Base-by-base conservation (phyloP, 2,329 filamentous ascomycete genomes). In the Cytospora paraplurivora region DNA sequence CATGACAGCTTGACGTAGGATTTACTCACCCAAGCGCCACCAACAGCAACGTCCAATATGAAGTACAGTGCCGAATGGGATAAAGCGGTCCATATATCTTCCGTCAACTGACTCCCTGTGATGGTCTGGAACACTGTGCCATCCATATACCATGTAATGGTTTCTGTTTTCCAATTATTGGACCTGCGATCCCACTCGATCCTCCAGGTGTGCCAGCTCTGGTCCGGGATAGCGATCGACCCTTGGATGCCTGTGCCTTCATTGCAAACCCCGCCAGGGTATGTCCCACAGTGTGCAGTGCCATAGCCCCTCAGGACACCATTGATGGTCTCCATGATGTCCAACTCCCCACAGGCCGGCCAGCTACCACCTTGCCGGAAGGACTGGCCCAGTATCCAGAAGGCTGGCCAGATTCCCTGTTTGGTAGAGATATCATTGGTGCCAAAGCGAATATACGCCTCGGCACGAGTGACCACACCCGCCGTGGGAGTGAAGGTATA, bases 391-490 rank as follows among this genome's bases (percentile, higher is more conserved):
- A 83, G 76, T 59, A 82, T 72, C 81, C 81, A 84, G 69, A 83
- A 84, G 4, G 81, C 81, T 2, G 81, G 81, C 81, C 81, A 84
- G 67, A 83, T 75, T 13, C 81, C 81, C 67, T 79, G 75, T 72
- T 82, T 81, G 56, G 75, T 73, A 35, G 67, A 67, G 17, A 70
- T 63, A 12, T 72, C 59, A 69, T 76, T 76, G 62, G 64, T 62
- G 37, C 81, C 82, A 65, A 81, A 80, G 8, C 80, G 77, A 59
- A 84, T 73, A 50, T 71, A 71, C 11, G 77, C 77, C 71, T 83
- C 79, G 55, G 77, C 75, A 37, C 79, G 70, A 44, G 81, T 81
- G 54, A 71, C 68, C 38, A 72, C 72, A 55, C 78, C 79, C 1
- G 75, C 70, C 17, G 71, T 52, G 0, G 81, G 79, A 2, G 76